Conservation (phyloP, 2,329 filamentous ascomycete genomes). For the Fusarium aywerte region DNA sequence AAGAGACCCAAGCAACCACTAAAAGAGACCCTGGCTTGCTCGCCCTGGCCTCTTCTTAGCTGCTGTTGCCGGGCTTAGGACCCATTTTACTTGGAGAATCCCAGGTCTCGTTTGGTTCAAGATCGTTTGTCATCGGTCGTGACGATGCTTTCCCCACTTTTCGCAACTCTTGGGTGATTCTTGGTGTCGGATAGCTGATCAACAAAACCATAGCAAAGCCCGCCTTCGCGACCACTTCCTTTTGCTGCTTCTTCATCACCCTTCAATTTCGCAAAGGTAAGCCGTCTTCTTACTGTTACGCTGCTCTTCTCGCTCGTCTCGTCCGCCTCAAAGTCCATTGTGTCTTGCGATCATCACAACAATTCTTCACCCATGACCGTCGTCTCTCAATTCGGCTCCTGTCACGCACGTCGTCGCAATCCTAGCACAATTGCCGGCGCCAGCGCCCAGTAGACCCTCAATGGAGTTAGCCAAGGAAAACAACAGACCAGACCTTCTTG, state of each 20-base stretch:
- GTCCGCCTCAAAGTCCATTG: slow-evolving; percentile 10
- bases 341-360: slow-evolving; percentile 11
- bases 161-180: slow-evolving; percentile 41
- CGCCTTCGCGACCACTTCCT: slow-evolving; percentile 43
- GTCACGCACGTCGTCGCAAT: slow-evolving; percentile 26
- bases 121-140: slow-evolving; percentile 41
- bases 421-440: slow-evolving; percentile 20
- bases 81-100: slow-evolving; percentile 25
- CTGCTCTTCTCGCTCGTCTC: slow-evolving; percentile 10
- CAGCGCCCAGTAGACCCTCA: slow-evolving; percentile 5
- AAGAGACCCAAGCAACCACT: slow-evolving; percentile 26
- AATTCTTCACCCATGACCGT: slow-evolving; percentile 23
- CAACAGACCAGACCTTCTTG: neutral
- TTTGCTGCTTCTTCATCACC: slow-evolving; percentile 48
- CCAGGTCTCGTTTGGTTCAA: slow-evolving; percentile 24
- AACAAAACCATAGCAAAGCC: slow-evolving; percentile 48
- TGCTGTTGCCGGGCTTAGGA: slow-evolving; percentile 21
- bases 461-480: slow-evolving; percentile 31
- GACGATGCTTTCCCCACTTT: slow-evolving; percentile 45
- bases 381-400: slow-evolving; percentile 16
- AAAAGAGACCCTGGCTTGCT: slow-evolving; percentile 27
- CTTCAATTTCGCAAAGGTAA: slow-evolving; percentile 47
- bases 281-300: slow-evolving; percentile 12
- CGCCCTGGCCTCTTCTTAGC: slow-evolving; percentile 25
- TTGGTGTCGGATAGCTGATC: slow-evolving; percentile 43